phyloP scores from a whole-genome alignment of 352 stramenopile genomes.

The Phytophthora colocasiae region DNA sequence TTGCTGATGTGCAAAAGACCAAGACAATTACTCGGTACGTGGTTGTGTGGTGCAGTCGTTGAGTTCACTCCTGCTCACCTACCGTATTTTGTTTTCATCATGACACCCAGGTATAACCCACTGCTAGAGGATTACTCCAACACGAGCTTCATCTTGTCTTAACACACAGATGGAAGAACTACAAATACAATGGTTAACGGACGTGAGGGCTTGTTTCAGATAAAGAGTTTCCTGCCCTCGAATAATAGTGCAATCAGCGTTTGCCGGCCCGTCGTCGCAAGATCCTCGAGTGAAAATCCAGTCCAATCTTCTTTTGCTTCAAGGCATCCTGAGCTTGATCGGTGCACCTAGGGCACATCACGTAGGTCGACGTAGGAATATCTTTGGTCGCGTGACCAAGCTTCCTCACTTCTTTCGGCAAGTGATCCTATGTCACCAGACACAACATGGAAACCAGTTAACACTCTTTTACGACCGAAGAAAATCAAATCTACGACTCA shows the following conservation, averaged over 20 bases:
- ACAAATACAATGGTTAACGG: not conserved
- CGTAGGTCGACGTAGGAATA: conserved; percentile 60
- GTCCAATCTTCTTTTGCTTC: conserved; percentile 54
- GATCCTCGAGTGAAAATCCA: conserved; percentile 44
- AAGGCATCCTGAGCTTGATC: conserved; percentile 42
- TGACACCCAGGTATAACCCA: conserved; percentile 81
- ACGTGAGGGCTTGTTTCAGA: conserved; percentile 17
- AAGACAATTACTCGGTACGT: conserved; percentile 83
- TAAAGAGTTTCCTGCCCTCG: conserved; percentile 15
- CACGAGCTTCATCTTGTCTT: conserved; percentile 90
- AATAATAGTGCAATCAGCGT: conserved; percentile 16
- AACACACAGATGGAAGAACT: conserved; percentile 26
- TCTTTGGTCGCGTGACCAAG: conserved; percentile 61
- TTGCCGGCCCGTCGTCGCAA: conserved; percentile 32
- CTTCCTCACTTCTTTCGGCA: conserved; percentile 47
- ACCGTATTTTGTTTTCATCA: not conserved
- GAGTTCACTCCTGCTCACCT: conserved; percentile 5
- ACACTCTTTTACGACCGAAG: not conserved
- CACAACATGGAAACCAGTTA: not conserved
- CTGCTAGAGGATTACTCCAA: conserved; percentile 92
- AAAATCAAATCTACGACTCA: conserved; percentile 17
- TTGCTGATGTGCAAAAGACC: conserved; percentile 77
- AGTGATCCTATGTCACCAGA: conserved; percentile 45
- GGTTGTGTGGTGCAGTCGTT: not conserved
- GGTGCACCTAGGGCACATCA: conserved; percentile 66